Conservation (phyloP, 1,139 yeast species). For the Taiozyma sp. region DNA sequence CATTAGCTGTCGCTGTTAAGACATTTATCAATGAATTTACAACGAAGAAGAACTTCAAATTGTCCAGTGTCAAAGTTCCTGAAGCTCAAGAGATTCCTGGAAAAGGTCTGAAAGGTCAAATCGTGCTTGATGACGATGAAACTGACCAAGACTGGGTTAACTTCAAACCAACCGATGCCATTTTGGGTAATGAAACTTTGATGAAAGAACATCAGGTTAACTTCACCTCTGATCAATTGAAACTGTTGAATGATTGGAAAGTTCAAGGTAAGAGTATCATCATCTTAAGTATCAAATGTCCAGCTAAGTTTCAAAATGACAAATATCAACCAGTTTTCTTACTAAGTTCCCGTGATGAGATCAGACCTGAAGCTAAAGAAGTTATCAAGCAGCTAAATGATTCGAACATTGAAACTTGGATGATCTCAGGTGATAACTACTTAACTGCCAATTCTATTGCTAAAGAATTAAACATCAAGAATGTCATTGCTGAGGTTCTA, state of each 20-base stretch:
- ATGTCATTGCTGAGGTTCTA: constrained; percentile 68
- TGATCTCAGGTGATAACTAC: constrained; percentile 59
- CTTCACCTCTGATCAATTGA: constrained; percentile 27
- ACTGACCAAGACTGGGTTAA: constrained; percentile 28
- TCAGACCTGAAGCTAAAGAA: constrained; percentile 55
- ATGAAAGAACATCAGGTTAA: constrained; percentile 37
- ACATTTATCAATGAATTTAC: constrained; percentile 32
- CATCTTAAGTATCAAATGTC: constrained; percentile 43
- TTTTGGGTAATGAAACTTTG: constrained; percentile 64
- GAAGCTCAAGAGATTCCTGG: constrained; percentile 52
- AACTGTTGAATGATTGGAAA: constrained; percentile 50
- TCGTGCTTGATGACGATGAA: constrained; percentile 24
- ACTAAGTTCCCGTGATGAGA: constrained; percentile 60
- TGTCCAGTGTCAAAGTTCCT: constrained; percentile 40
- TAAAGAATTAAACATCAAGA: constrained; percentile 53
- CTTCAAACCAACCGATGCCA: constrained; percentile 34
- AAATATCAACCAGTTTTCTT: constrained; percentile 39
- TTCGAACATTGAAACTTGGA: constrained; percentile 58
- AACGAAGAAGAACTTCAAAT: constrained; percentile 14
- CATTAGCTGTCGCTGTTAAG: constrained; percentile 57
- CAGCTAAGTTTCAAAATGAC: constrained; percentile 26
- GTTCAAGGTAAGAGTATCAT: constrained; percentile 59
- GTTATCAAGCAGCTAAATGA: constrained; percentile 45
- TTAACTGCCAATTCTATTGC: constrained; percentile 70
- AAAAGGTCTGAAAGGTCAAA: constrained; percentile 48